Evolutionary conservation across 495 filamentous ascomycete species (phyloP).

Genomic region (Xylona heveae): DNA sequence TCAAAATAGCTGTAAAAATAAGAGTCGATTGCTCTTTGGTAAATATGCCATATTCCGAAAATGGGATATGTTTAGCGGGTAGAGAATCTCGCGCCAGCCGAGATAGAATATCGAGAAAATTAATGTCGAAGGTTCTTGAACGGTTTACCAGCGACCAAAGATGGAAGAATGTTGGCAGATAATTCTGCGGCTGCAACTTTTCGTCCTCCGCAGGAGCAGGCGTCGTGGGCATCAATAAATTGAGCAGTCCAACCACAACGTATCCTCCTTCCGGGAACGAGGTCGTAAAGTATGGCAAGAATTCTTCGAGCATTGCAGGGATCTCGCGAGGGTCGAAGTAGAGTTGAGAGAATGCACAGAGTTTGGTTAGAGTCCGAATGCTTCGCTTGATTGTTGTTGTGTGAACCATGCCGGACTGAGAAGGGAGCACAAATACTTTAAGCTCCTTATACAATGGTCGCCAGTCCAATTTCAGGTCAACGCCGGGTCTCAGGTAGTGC

Average conservation of each 20-base stretch:
- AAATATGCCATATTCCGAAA: conserved; percentile 76
- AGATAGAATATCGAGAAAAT: conserved; percentile 76
- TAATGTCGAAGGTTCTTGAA: conserved; percentile 69
- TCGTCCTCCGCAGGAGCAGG: conserved; percentile 47
- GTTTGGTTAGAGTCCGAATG: conserved; percentile 56
- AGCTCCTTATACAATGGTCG: conserved; percentile 77
- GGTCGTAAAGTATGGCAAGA: conserved; percentile 87
- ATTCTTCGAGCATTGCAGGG: conserved; percentile 74
- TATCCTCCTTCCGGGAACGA: conserved; percentile 79
- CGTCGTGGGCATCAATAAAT: conserved; percentile 71
- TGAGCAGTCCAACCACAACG: conserved; percentile 67
- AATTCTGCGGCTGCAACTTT: conserved; percentile 59
- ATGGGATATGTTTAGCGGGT: conserved; percentile 49
- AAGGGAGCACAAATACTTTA: conserved; percentile 70
- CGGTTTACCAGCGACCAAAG: conserved; percentile 85
- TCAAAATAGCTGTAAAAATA: conserved; percentile 78
- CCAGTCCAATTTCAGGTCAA: conserved; percentile 86
- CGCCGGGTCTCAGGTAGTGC: conserved; percentile 77
- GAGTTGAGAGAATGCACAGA: conserved; percentile 70
- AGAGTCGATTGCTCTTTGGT: conserved; percentile 79
- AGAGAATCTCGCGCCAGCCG: conserved; percentile 69
- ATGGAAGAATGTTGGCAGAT: conserved; percentile 83
- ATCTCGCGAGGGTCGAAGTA: conserved; percentile 84
- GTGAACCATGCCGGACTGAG: conserved; percentile 46
- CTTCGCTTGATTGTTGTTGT: conserved; percentile 43